A percentile compares a stretch with the other conserved stretches of the same genome.
These are phyloP conservation scores for Flueggea neowawraea DNA, from an alignment of 441 rosid species.

Conservation along the genomic window DNA sequence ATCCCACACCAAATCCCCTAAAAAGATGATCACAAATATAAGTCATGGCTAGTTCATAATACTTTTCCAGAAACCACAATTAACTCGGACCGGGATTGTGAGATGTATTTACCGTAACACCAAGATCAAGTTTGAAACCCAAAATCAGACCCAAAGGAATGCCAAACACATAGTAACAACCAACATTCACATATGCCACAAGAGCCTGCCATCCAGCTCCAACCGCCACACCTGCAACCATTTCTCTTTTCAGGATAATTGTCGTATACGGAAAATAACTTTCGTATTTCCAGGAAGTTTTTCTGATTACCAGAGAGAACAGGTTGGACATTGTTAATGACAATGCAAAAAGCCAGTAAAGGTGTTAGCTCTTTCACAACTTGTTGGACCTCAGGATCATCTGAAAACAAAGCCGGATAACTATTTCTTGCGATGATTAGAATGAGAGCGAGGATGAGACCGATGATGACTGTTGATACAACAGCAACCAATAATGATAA, in stretches of 20 bases:
- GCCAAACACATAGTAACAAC: constrained; percentile 48
- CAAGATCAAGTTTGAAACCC: constrained; percentile 36
- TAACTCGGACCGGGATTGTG: too few species aligned
- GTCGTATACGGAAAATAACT: too few species aligned
- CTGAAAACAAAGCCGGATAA: constrained; percentile 50
- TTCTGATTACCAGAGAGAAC: constrained; percentile 51
- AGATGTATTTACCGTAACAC: constrained; percentile 28
- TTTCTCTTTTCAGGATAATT: too few species aligned
- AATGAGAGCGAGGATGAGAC: constrained; percentile 28
- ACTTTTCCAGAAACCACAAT: too few species aligned
- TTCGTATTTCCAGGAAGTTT: too few species aligned
- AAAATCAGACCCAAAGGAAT: constrained; percentile 42
- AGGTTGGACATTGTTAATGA: constrained; percentile 56
- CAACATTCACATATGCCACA: constrained; percentile 48
- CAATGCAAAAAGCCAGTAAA: constrained; percentile 48
- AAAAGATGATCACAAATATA: too few species aligned
- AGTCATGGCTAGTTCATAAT: too few species aligned
- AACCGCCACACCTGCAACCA: constrained; percentile 41
- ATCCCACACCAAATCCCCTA: too few species aligned
- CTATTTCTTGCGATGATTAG: constrained; percentile 28
- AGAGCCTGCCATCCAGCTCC: constrained; percentile 61
- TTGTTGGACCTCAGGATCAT: constrained; percentile 30
- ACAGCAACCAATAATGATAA: constrained; percentile 63
- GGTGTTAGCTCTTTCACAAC: constrained; percentile 64
- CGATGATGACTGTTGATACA: constrained; percentile 40